Evolutionary conservation across 768 basidiomycete genomes (phyloP).

Genomic region (Tricholoma sp.): DNA sequence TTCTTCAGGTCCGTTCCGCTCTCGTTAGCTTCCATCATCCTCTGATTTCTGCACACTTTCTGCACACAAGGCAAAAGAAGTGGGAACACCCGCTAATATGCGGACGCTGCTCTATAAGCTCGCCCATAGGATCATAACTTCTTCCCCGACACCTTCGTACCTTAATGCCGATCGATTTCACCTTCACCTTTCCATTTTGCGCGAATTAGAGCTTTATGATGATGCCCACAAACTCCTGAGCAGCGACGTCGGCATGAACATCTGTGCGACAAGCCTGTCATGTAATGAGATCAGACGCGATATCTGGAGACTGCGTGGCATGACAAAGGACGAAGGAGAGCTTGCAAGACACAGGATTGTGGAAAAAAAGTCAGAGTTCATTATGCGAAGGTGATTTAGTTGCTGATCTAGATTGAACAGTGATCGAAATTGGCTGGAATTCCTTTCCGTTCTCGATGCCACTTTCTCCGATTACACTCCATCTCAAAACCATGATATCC

Average conservation of each 20-base stretch:
- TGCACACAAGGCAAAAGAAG: slow-evolving; percentile 59
- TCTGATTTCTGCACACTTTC: slow-evolving; percentile 2
- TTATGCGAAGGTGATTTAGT: background rate
- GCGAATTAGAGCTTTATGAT: slow-evolving; percentile 60
- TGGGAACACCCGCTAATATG: slow-evolving; percentile 54
- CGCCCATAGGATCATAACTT: slow-evolving; percentile 66
- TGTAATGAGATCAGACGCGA: slow-evolving; percentile 75
- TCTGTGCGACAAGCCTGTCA: slow-evolving; percentile 65
- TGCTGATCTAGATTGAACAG: slow-evolving; percentile 27
- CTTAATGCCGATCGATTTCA: slow-evolving; percentile 71
- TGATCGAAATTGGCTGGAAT: slow-evolving; percentile 86
- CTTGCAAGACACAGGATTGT: slow-evolving; percentile 53
- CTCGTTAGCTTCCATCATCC: background rate
- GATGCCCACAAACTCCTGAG: slow-evolving; percentile 68
- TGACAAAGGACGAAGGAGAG: slow-evolving; percentile 56
- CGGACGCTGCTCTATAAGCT: slow-evolving; percentile 68
- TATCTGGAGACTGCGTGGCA: slow-evolving; percentile 55
- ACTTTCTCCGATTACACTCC: slow-evolving; percentile 42
- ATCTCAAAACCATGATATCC: slow-evolving; percentile 8
- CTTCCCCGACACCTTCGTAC: slow-evolving; percentile 59
- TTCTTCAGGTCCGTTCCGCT: slow-evolving; percentile 57
- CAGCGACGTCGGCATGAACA: slow-evolving; percentile 59
- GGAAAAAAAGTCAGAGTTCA: slow-evolving; percentile 49
- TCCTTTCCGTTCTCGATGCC: slow-evolving; percentile 67
- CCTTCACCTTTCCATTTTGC: slow-evolving; percentile 67